Base-by-base conservation (phyloP, 1,284 basidiomycete species). In the Kwoniella shivajii region DNA sequence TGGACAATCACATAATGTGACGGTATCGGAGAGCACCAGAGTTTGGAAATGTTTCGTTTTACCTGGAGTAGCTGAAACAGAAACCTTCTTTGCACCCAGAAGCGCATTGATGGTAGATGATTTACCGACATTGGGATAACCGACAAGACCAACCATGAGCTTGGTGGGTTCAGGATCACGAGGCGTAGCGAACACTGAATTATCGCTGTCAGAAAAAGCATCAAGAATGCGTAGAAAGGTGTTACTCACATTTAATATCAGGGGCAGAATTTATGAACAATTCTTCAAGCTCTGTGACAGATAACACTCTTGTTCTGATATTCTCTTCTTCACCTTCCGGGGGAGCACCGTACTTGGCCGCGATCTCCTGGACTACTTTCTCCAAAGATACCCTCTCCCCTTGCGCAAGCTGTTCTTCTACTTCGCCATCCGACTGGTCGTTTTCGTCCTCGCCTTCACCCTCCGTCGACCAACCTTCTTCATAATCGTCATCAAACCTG, bases 31-130 rank as follows among this genome's bases (percentile, higher is more conserved):
- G 26, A 99, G 84, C 64, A 93, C 85, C 62, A 98, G 93, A 0
- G 96, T 99, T 79, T 99, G 96, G 81, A 99, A 98, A 79, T 99
- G 96, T 75, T 99, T 99, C 29, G 96, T 99, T 79, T 99, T 98
- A 64, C 96, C 94, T 0, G 96, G 96, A 0, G 95, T 99, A 0
- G 93, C 87, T 1, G 94, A 98, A 7, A 97, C 95, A 67, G 91
- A 95, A 60, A 98, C 95, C 82, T 94, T 96, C 81, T 98, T 97
- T 43, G 81, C 76, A 16, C 83, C 83, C 27, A 84, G 78, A 3
- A 84, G 74, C 6, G 83, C 82, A 68, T 84, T 84, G 78, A 84
- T 82, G 14, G 83, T 82, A 24, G 80, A 81, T 13, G 83, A 84
- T 74, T 84, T 84, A 60, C 83, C 83, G 62, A 84, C 83, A 71